Evolutionary conservation across 2,329 filamentous ascomycete genomes (phyloP).

Genomic region (Pestalotiopsis sp.): DNA sequence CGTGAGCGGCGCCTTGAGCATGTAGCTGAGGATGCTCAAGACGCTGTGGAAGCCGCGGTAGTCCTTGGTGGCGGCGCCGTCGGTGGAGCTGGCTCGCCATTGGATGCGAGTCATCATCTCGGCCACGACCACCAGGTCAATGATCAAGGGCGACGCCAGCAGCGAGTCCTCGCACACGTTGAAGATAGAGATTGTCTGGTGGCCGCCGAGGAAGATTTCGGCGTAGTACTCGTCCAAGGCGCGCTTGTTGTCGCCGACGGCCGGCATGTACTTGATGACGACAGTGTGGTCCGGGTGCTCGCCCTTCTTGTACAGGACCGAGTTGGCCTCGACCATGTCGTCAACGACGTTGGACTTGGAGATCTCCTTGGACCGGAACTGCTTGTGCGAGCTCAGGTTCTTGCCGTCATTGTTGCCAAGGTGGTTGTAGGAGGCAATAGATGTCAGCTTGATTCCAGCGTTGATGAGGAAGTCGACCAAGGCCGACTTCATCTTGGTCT

Average conservation of each 20-base stretch:
- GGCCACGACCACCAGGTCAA: conserved; percentile 88
- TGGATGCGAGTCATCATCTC: conserved; percentile 99
- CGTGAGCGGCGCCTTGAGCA: conserved; percentile 95
- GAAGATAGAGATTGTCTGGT: conserved; percentile 97
- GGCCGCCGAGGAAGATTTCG: conserved; percentile 98
- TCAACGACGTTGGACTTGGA: conserved; percentile 99
- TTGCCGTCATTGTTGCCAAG: conserved; percentile 99
- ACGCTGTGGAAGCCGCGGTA: conserved; percentile 97
- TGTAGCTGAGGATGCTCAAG: conserved; percentile 96
- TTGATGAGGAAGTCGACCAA: conserved; percentile 98
- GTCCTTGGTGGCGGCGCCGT: conserved; percentile 55
- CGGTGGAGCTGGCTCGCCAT: conserved; percentile 71
- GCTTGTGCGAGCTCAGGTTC: conserved; percentile 95
- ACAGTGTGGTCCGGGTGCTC: conserved; percentile 98
- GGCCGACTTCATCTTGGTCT: conserved; percentile 99
- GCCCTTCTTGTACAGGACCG: conserved; percentile 83
- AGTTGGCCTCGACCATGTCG: conserved; percentile 98
- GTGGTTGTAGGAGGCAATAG: conserved; percentile 98
- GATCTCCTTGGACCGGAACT: conserved; percentile 99
- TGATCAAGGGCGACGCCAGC: conserved; percentile 93
- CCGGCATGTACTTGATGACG: conserved; percentile 99
- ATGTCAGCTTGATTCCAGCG: conserved; percentile 97
- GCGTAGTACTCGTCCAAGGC: conserved; percentile 99
- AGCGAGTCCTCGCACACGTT: conserved; percentile 99
- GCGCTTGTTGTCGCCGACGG: conserved; percentile 98